Base-by-base conservation (phyloP, 2,329 filamentous ascomycete species). In the Cephalotrichum gorgonifer region DNA sequence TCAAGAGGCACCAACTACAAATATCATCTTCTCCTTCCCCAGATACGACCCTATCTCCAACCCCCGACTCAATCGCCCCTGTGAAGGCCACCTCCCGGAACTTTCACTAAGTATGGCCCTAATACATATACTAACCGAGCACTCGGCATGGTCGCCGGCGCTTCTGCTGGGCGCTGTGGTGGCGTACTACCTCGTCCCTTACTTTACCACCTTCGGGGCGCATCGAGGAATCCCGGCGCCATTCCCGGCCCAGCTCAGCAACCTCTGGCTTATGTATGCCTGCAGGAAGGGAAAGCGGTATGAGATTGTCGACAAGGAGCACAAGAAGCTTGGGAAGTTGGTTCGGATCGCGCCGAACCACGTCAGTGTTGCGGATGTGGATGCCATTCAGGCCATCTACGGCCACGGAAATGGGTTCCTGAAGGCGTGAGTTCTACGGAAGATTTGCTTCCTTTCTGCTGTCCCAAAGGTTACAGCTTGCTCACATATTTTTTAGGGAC, bases 301-400 rank as follows among this genome's bases (percentile, higher is more conserved):
- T 59, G 56, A 67, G 26, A 69, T 72, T 2, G 81, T 95, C n/a
- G 74, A 95, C 57, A 65, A 81, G 31, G 72, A 79, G 7, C 89
- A 95, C 65, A 78, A 85, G 70, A 84, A 81, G 58, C 71, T 85
- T 41, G 89, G 89, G 3, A 83, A 81, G n/a, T 66, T 95, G 1
- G 83, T 95, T 22, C 78, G 89, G 31, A 85, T 95, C 54, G 85
- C 88, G 59, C 90, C 90, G 1, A 80, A 89, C 57, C 89, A 95
- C 58, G 75, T 95, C 56, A 89, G 85, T 50, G 72, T 96, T 49
- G 86, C 85, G 48, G 87, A 94, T 59, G 83, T 85, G 26, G 75
- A 75, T n/a, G 88, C 86, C 2, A 90, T 95, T 48, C 74, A 75
- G 14, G 65, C 74, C 43, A 79, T 95, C 49, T 95, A 95, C 57